These are phyloP conservation scores for Candida ficus DNA, from an alignment of 805 yeast species.

Conservation along the genomic window DNA sequence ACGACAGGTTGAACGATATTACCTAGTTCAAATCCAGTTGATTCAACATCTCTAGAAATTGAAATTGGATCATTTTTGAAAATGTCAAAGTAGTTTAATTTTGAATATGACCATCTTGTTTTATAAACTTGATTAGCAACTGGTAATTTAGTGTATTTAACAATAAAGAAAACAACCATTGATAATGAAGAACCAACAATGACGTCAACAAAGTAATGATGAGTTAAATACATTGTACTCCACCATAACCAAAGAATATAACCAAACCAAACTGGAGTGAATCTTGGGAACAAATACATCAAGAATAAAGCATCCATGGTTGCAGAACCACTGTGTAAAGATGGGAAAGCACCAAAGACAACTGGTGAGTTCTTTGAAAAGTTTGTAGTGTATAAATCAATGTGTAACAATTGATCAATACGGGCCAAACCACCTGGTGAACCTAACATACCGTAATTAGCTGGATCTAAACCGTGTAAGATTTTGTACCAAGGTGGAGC, in stretches of 20 bases:
- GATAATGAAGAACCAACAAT: slow-evolving; percentile 92
- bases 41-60: slow-evolving; percentile 3
- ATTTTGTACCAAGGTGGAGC: slow-evolving; percentile 98
- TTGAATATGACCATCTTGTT: slow-evolving; percentile 64
- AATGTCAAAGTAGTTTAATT: slow-evolving; percentile 5
- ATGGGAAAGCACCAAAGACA: slow-evolving; percentile 86
- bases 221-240: slow-evolving; percentile 96
- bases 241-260: slow-evolving; percentile 97
- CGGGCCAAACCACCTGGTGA: slow-evolving; percentile 94
- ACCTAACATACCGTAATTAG: slow-evolving; percentile 86
- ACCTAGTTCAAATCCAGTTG: slow-evolving; percentile 3
- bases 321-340: slow-evolving; percentile 91
- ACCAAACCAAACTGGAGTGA: slow-evolving; percentile 56
- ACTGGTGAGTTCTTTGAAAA: slow-evolving; percentile 81
- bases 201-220: slow-evolving; percentile 90
- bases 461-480: slow-evolving; percentile 80
- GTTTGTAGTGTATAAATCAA: slow-evolving; percentile 77
- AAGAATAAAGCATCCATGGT: slow-evolving; percentile 89
- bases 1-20: neutral
- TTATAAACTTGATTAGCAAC: slow-evolving; percentile 42
- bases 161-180: slow-evolving; percentile 59
- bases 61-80: slow-evolving; percentile 8
- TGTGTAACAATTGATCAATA: slow-evolving; percentile 72
- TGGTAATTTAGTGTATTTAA: slow-evolving; percentile 68
- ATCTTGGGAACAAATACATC: slow-evolving; percentile 73